Conservation (phyloP, 1,284 basidiomycete genomes). For the Melampsora abietis-canadensis region DNA sequence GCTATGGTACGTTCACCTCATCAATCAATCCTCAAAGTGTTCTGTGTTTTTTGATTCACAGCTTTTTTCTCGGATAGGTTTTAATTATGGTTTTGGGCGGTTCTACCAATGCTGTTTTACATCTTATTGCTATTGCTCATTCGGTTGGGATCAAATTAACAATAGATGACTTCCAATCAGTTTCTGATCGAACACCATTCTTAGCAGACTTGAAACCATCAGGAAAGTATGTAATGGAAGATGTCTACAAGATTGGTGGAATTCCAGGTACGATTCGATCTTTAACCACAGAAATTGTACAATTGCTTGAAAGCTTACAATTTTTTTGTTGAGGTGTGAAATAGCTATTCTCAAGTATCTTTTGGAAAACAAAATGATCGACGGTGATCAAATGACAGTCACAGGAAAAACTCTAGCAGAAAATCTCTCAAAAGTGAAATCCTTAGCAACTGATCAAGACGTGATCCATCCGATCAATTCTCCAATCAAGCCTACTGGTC, state of each 20-base stretch:
- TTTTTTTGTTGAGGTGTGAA: conserved; percentile 18
- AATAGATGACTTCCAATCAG: conserved; percentile 79
- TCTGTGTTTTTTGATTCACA: conserved; percentile 45
- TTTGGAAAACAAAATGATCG: conserved; percentile 73
- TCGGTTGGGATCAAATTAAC: conserved; percentile 76
- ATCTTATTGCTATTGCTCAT: conserved; percentile 84
- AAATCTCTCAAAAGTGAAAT: conserved; percentile 75
- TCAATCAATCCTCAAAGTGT: conserved; percentile 50
- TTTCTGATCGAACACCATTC: conserved; percentile 80
- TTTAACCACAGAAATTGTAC: neutral
- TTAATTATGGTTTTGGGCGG: conserved; percentile 90
- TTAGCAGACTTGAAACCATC: conserved; percentile 85
- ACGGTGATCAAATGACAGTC: conserved; percentile 80
- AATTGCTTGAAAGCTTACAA: neutral
- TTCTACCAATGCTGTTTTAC: conserved; percentile 87
- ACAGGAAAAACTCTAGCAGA: conserved; percentile 82
- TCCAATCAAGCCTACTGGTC: conserved; percentile 83
- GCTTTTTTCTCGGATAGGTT: conserved; percentile 46
- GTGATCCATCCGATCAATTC: conserved; percentile 76
- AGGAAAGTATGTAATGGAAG: conserved; percentile 85
- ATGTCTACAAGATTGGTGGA: conserved; percentile 81
- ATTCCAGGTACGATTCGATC: conserved; percentile 59
- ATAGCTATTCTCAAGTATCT: conserved; percentile 77
- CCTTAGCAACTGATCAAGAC: conserved; percentile 64
- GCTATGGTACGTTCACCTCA: conserved; percentile 52